Evolutionary conservation across 306 rosid species (phyloP), one percentile per base, ranked within the genome.

Genomic region (Gillenia trifoliata): DNA sequence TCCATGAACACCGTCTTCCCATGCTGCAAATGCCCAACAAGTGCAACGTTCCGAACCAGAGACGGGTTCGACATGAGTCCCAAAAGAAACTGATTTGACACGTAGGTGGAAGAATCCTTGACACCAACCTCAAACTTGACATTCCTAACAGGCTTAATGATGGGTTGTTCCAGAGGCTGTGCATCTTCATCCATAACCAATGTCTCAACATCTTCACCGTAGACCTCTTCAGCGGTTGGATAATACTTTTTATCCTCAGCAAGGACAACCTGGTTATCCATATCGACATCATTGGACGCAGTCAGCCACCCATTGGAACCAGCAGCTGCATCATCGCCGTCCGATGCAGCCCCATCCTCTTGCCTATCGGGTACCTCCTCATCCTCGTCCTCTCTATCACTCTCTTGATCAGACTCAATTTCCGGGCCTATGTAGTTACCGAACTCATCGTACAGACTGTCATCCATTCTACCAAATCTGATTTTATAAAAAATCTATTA

Each of bases 371-470:
- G 82, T 78, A 89, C 88, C 66, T 89, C 88, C 30, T 87, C 93
- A 28, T 89, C 89, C 45, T 86, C 93, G 1, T 83, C 86, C 5
- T 88, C 97, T 17, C 92, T 57, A 45, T 91, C 99, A 77, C 97
- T 89, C 64, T 94, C 99, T 67, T 57, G 83, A 77, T 92, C 99
- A 36, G 96, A 90, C 70, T 94, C 99, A 29, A 94, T 94, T 76
- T 94, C 99, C 4, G 99, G 99, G 3, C 99, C 99, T 61, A 94
- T 94, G 78, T 94, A 94, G 91, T 94, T 94, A 2, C 99, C 99
- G 31, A 94, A 94, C 86, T 94, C 97, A 40, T 94, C 99, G 56
- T 94, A 94, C 56, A 94, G 84, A 85, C 95, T 94, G 49, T 94
- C 97, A 67, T 94, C 97, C 99, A 94, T 94, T 3, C 30, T 31